Conservation (phyloP, 371 early-diverging fungal genomes). For the Mortierella sp. region DNA sequence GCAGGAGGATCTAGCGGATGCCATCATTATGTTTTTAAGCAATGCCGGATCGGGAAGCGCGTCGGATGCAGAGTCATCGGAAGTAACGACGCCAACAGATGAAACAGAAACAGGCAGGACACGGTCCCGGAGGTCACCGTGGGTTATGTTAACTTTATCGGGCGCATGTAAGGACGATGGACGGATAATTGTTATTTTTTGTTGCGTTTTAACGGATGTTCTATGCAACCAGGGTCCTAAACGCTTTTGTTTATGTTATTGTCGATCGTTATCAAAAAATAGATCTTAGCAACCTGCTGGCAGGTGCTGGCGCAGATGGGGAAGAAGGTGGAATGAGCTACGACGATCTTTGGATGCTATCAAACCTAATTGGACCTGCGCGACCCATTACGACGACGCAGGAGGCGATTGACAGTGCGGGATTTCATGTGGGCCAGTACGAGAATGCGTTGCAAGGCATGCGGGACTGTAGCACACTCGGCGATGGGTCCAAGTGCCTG, state of each 20-base stretch:
- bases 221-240: too few relatives aligned
- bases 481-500: conserved; percentile 55
- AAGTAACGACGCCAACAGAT: conserved; percentile 4
- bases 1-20: conserved; percentile 24
- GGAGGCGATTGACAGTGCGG: conserved; percentile 58
- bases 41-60: conserved; percentile 5
- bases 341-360: conserved; percentile 69
- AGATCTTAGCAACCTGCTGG: conserved; percentile 48
- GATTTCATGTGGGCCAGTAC: conserved; percentile 55
- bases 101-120: conserved; percentile 8
- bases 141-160: conserved; percentile 46
- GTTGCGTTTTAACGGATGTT: too few relatives aligned
- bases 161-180: conserved; percentile 42
- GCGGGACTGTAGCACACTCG: conserved; percentile 36
- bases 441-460: conserved; percentile 52
- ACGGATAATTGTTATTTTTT: too few relatives aligned
- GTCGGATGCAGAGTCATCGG: conserved; percentile 10
- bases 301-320: conserved; percentile 29
- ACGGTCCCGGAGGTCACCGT: conserved; percentile 31
- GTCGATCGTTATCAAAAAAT: not conserved
- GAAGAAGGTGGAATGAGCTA: conserved; percentile 51
- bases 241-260: too few relatives aligned
- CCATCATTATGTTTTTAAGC: conserved; percentile 41
- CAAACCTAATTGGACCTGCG: conserved; percentile 67
- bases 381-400: conserved; percentile 66